phyloP scores from a whole-genome alignment of 768 basidiomycete species.

The Xerocomus brunneocitrinus region DNA sequence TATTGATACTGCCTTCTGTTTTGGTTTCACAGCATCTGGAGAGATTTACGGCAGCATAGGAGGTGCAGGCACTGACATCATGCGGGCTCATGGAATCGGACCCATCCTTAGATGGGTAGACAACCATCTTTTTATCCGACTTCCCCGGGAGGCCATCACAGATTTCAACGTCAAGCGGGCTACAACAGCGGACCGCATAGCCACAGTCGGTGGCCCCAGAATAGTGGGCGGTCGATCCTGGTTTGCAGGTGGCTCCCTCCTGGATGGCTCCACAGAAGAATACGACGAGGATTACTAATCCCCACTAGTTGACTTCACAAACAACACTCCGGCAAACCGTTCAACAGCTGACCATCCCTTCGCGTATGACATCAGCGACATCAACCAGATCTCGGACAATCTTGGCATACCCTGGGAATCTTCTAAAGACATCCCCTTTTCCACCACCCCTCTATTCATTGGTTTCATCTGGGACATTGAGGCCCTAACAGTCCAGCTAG shows the following conservation, averaged over 20 bases:
- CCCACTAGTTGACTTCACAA: no score
- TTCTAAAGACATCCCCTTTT: slow-evolving; percentile 6
- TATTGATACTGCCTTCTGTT: slow-evolving; percentile 22
- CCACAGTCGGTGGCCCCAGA: no score
- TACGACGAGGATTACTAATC: no score
- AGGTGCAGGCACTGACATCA: slow-evolving; percentile 19
- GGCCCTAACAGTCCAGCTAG: no score
- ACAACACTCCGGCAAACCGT: not conserved
- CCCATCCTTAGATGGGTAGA: not conserved
- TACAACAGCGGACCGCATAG: no score
- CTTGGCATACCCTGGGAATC: slow-evolving; percentile 9
- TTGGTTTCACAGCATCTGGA: slow-evolving; percentile 18
- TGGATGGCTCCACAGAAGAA: no score
- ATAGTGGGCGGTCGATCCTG: no score
- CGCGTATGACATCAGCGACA: not conserved
- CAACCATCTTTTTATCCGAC: not conserved
- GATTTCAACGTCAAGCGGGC: no score
- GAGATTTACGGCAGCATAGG: not conserved
- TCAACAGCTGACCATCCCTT: not conserved
- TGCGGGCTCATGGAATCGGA: not conserved
- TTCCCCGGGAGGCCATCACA: no score
- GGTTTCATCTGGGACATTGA: no score
- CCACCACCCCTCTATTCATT: no score
- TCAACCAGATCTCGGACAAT: not conserved
- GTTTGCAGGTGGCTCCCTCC: no score